Evolutionary conservation across 192 early-diverging fungal species (phyloP).

Genomic region (Cladochytrium replicatum): DNA sequence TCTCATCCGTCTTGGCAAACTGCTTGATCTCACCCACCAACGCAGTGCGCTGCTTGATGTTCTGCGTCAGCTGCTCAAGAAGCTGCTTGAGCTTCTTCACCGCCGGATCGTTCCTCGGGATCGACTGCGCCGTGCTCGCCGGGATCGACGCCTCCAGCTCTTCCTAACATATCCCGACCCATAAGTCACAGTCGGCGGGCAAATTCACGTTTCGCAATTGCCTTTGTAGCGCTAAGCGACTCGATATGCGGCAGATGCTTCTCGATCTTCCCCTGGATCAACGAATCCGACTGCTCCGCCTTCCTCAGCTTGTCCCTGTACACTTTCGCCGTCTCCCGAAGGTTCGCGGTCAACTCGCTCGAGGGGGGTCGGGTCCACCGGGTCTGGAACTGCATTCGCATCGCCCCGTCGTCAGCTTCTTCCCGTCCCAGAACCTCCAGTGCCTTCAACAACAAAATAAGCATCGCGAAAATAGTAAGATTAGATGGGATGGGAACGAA

Average conservation of each 20-base stretch:
- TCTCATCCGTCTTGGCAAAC: conserved; percentile 63
- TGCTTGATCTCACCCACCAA: conserved; percentile 59
- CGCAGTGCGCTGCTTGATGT: conserved; percentile 47
- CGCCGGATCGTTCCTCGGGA: conserved; percentile 52
- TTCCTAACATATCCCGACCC: conserved; percentile 9
- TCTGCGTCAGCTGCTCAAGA: conserved; percentile 42
- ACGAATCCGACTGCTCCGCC: conserved; percentile 48
- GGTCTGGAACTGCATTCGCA: conserved; percentile 41
- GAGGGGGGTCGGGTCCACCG: conserved; percentile 52
- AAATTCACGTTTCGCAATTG: conserved; percentile 17
- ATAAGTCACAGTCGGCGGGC: conserved; percentile 15
- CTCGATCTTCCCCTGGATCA: conserved; percentile 48
- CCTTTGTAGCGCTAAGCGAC: conserved; percentile 24
- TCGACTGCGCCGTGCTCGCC: conserved; percentile 44
- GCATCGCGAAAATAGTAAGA: conserved; percentile 25
- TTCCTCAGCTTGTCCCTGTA: conserved; percentile 45
- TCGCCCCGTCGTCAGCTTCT: conserved; percentile 55
- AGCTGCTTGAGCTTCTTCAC: conserved; percentile 49
- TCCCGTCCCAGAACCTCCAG: conserved; percentile 61
- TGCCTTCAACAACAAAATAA: conserved; percentile 35
- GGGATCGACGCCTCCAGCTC: conserved; percentile 45
- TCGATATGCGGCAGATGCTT: conserved; percentile 50
- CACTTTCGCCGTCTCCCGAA: conserved; percentile 44
- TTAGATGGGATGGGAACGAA: conserved; percentile 15
- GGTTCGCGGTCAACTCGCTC: conserved; percentile 34